Evolutionary conservation across 208 protist species (phyloP), one percentile per base, ranked within the genome.

Genomic region (Leishmania tarentolae): DNA sequence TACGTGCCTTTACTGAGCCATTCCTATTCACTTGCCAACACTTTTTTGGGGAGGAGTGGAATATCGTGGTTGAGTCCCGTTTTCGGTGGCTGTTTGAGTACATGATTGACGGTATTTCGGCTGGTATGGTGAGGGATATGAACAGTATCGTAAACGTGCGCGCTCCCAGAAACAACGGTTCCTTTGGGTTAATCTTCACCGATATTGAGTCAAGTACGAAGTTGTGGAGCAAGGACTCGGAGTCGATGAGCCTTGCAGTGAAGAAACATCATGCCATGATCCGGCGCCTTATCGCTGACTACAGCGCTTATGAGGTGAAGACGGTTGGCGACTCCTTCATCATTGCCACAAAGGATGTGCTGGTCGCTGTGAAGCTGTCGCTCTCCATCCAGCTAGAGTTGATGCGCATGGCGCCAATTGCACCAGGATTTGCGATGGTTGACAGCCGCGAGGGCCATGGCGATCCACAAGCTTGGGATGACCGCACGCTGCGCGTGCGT

Each of bases 251-350:
- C 65, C 21, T 80, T 11, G 86, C 91, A 13, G 84, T 96, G 13
- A 89, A 94, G 79, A 86, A 91, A 15, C 91, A 98, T 77, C 88
- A 96, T 50, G 75, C 83, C 40, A 69, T 95, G 37, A 88, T 97
- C 42, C 92, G 93, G 13, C 83, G 75, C 21, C 77, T 92, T 24
- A 93, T 98, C 59, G 87, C 88, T 15, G 73, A 91, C 66, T 91
- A 90, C 70, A 81, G 85, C 42, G 96, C 90, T 21, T 94, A 95
- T 68, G 94, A 97, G 79, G 94, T 97, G 31, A 97, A 96, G 85
- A 93, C 86, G 8, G 85, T 95, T 17, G 93, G 91, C 42, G 93
- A 97, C 81, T 91, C 87, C 42, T 97, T 98, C 70, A 97, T 96
- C 42, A 93, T 97, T 77, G 94, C 93, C 0, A 92, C 89, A 19